Evolutionary conservation across 306 rosid species (phyloP).

Genomic region (Carpinus fangiana): DNA sequence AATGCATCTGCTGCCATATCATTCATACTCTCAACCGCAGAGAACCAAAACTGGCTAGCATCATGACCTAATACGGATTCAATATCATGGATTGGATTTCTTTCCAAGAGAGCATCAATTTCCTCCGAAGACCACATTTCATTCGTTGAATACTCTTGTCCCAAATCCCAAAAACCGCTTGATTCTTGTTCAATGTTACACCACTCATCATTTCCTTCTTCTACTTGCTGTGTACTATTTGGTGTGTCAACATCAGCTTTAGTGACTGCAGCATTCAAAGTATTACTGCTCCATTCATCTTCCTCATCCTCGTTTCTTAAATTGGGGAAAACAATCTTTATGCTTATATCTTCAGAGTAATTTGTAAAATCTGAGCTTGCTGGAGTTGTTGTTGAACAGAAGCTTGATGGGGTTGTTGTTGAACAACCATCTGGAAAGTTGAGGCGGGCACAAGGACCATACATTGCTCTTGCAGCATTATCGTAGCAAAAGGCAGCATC

Average conservation of each 20-base stretch:
- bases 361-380: conserved; percentile 46
- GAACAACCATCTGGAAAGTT: conserved; percentile 57
- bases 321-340: background rate
- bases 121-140: conserved; percentile 71
- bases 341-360: conserved; percentile 55
- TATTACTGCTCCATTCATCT: conserved; percentile 19
- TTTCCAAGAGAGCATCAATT: conserved; percentile 42
- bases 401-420: conserved; percentile 34
- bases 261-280: background rate
- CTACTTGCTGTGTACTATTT: conserved; percentile 17
- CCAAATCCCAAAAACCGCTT: conserved; percentile 3
- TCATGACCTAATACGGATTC: conserved; percentile 26
- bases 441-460: conserved; percentile 74
- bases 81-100: conserved; percentile 24
- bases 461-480: conserved; percentile 90
- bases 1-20: conserved; percentile 50
- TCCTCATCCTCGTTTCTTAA: conserved; percentile 25
- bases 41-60: conserved; percentile 24
- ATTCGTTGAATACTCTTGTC: conserved; percentile 40
- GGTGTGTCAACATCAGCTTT: conserved; percentile 7
- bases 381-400: conserved; percentile 40
- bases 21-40: conserved; percentile 44
- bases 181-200: background rate
- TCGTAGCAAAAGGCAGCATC: conserved; percentile 82
- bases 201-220: conserved; percentile 39